Evolutionary conservation across 2,329 filamentous ascomycete genomes (phyloP).

Genomic region (Alternaria dauci): DNA sequence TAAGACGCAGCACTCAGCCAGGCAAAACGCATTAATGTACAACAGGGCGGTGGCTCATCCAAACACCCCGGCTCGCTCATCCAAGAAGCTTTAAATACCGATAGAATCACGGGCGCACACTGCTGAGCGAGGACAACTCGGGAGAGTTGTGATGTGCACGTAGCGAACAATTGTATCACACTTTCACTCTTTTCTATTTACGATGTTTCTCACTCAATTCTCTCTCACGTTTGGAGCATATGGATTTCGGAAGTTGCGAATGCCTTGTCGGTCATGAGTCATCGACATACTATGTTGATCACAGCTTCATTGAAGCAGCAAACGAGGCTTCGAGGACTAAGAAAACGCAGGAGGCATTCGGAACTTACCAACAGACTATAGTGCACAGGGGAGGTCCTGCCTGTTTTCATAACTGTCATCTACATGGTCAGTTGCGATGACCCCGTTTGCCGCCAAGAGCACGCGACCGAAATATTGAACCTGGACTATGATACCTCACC

Average conservation of each 20-base stretch:
- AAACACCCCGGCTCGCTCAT: not conserved
- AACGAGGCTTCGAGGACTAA: not conserved
- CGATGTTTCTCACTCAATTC: too few species aligned
- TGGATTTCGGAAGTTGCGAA: too few species aligned
- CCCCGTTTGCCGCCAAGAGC: constrained; percentile 4
- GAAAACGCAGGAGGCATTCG: not conserved
- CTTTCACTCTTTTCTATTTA: not conserved
- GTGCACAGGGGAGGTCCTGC: too few species aligned
- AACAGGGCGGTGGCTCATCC: too few species aligned
- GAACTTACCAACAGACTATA: not conserved
- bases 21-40: too few species aligned
- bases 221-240: too few species aligned
- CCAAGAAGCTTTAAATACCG: too few species aligned
- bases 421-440: not conserved
- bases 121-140: too few species aligned
- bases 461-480: not conserved
- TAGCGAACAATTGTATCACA: not conserved
- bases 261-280: too few species aligned
- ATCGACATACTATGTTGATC: too few species aligned
- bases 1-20: too few species aligned
- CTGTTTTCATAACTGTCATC: not conserved
- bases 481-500: not conserved
- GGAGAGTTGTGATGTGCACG: not conserved
- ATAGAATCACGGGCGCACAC: too few species aligned
- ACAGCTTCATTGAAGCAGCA: not conserved